phyloP scores from a whole-genome alignment of 176 grass and related monocot genomes.

The Dactylis glomerata region DNA sequence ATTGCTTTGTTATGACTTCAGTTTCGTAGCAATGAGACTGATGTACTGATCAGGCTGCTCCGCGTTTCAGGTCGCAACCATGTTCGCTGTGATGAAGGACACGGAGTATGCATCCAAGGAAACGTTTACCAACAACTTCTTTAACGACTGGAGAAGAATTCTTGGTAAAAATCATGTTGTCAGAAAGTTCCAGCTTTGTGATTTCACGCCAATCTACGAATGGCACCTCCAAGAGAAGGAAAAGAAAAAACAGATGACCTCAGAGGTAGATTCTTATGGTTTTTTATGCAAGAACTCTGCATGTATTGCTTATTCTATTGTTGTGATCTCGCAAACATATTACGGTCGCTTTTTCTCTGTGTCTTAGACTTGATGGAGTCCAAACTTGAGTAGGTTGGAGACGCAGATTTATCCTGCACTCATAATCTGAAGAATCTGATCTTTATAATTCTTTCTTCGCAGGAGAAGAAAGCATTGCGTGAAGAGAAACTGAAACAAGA shows the following conservation, averaged over 20 bases:
- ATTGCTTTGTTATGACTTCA: background rate
- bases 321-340: background rate
- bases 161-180: slow-evolving; percentile 85
- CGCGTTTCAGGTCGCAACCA: slow-evolving; percentile 70
- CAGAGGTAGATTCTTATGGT: slow-evolving; percentile 53
- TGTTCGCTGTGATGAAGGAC: slow-evolving; percentile 99
- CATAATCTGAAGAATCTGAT: background rate
- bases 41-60: background rate
- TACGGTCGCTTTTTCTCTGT: background rate
- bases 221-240: slow-evolving; percentile 93
- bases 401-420: background rate
- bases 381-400: background rate
- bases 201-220: slow-evolving; percentile 94
- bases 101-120: slow-evolving; percentile 65
- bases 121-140: slow-evolving; percentile 84
- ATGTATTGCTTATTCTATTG: background rate
- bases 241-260: slow-evolving; percentile 90
- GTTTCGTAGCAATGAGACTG: background rate
- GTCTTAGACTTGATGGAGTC: background rate
- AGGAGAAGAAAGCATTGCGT: slow-evolving; percentile 80
- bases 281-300: slow-evolving; percentile 6
- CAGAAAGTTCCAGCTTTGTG: slow-evolving; percentile 76
- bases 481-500: slow-evolving; percentile 86
- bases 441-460: slow-evolving; percentile 21
- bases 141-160: slow-evolving; percentile 67